phyloP scores from a whole-genome alignment of 208 protist genomes.

The Crithidia sp. region DNA sequence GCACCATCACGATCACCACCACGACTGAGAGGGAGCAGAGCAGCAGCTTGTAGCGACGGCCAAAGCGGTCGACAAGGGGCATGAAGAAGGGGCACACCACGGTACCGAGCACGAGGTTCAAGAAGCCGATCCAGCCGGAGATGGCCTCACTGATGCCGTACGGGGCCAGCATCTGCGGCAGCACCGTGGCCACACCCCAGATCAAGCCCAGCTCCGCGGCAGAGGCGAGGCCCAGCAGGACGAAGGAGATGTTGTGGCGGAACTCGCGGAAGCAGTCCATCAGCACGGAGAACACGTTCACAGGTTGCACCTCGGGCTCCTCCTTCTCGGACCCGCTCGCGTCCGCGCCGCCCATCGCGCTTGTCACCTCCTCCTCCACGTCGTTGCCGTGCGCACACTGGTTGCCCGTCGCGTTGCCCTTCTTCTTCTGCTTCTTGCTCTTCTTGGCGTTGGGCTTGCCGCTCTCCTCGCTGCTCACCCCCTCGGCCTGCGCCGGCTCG shows the following conservation, averaged over 20 bases:
- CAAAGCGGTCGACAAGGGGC: conserved; percentile 48
- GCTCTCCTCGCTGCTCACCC: background rate
- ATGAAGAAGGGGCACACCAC: conserved; percentile 74
- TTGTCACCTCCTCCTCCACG: conserved; percentile 1
- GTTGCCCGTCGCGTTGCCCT: background rate
- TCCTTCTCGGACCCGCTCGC: conserved; percentile 13
- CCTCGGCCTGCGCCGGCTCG: background rate
- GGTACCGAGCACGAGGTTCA: conserved; percentile 71
- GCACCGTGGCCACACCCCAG: conserved; percentile 75
- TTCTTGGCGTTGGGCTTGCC: background rate
- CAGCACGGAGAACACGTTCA: conserved; percentile 75
- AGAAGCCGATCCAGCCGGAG: conserved; percentile 72
- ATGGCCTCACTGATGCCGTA: conserved; percentile 67
- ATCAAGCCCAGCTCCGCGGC: conserved; percentile 75
- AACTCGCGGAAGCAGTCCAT: conserved; percentile 60
- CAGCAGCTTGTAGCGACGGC: conserved; percentile 60
- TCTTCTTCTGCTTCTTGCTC: conserved; percentile 12
- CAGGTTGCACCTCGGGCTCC: conserved; percentile 48
- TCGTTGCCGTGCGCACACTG: background rate
- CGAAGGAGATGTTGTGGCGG: conserved; percentile 59
- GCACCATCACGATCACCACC: conserved; percentile 43
- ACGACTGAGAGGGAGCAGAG: conserved; percentile 47
- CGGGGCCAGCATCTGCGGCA: conserved; percentile 72
- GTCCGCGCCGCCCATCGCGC: background rate
- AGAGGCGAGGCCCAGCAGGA: conserved; percentile 57